These are phyloP conservation scores for Ceratobasidium sp. DNA, from an alignment of 1,284 basidiomycete genomes.

Conservation along the genomic window DNA sequence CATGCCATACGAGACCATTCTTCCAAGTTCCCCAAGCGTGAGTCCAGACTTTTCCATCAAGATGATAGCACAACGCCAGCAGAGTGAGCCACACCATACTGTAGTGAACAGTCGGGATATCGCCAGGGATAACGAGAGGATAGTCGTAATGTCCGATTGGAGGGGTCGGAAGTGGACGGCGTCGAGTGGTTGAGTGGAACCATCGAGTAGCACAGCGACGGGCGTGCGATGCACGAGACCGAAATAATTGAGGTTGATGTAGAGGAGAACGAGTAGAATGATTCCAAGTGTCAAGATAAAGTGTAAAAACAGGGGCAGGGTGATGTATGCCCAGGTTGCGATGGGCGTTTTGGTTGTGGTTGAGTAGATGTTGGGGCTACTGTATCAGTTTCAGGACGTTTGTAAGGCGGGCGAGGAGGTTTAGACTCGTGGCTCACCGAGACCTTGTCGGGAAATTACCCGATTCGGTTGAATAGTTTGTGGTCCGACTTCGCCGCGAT, in stretches of 20 bases:
- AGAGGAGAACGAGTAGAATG: neutral
- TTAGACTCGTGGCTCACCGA: neutral
- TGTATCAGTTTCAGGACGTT: neutral
- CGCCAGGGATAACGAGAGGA: slow-evolving; percentile 13
- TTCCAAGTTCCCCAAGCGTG: neutral
- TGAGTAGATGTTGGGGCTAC: neutral
- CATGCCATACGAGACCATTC: slow-evolving; percentile 11
- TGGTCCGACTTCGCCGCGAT: neutral
- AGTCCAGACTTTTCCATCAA: slow-evolving; percentile 25
- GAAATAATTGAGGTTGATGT: neutral
- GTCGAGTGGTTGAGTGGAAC: neutral
- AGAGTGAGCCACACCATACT: slow-evolving; percentile 8
- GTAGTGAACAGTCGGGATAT: neutral
- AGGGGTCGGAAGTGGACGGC: neutral
- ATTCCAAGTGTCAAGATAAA: neutral
- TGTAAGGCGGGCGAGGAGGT: neutral
- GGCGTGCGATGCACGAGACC: neutral
- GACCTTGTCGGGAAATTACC: neutral
- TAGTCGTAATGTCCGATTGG: slow-evolving; percentile 32
- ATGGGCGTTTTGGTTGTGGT: neutral
- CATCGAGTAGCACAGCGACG: neutral
- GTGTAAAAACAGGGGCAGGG: slow-evolving; percentile 1
- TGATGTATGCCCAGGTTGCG: neutral
- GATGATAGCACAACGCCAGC: slow-evolving; percentile 24
- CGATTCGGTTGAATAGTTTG: neutral